Conservation (phyloP, 2,329 filamentous ascomycete species). For the Chaetomiaceae sp. region DNA sequence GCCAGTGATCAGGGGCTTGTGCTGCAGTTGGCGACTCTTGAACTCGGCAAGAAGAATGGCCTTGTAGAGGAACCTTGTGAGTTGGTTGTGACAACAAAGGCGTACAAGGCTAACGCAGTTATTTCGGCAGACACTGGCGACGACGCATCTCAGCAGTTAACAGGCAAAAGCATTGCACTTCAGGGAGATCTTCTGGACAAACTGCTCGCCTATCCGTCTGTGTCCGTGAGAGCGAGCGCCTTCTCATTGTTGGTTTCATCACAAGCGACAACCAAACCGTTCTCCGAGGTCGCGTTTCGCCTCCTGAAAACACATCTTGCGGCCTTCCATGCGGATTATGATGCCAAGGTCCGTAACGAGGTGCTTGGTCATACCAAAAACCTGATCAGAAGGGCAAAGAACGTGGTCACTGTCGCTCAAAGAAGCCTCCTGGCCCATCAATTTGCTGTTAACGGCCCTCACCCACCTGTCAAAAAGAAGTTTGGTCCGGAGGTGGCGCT, state of each 20-base stretch:
- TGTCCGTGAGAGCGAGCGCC: conserved; percentile 68
- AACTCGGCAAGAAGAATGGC: conserved; percentile 64
- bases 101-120: conserved; percentile 3
- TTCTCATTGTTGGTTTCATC: conserved; percentile 75
- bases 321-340: conserved; percentile 73
- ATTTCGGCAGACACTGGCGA: conserved; percentile 7
- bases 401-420: conserved; percentile 53
- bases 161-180: conserved; percentile 28
- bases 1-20: conserved; percentile 17
- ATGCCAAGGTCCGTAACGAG: conserved; percentile 80
- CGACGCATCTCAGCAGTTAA: conserved; percentile 15
- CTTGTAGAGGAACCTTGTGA: conserved; percentile 62
- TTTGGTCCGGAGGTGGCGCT: conserved; percentile 18
- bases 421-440: conserved; percentile 34
- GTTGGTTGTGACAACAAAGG: conserved; percentile 12
- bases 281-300: conserved; percentile 55
- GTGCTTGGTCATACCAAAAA: conserved; percentile 67
- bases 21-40: conserved; percentile 60
- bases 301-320: conserved; percentile 61
- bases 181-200: conserved; percentile 41
- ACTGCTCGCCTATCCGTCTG: conserved; percentile 50
- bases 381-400: conserved; percentile 69
- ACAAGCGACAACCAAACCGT: conserved; percentile 65
- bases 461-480: conserved; percentile 18
- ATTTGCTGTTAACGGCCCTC: conserved; percentile 25